Evolutionary conservation across 2,329 filamentous ascomycete species (phyloP).

Genomic region (Cyclaneusma minus): DNA sequence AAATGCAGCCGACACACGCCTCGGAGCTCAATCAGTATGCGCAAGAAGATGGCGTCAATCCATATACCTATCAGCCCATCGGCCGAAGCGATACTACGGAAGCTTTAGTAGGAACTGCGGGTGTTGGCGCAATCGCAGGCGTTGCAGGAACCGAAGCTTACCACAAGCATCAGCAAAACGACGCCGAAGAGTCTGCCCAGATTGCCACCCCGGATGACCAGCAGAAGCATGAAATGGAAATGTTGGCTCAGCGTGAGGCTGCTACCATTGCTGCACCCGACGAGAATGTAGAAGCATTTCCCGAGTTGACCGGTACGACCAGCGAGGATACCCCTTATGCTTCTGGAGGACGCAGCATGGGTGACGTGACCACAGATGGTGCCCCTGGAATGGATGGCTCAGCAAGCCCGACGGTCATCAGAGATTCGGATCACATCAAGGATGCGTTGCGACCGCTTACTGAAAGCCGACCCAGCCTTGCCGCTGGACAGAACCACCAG

Average conservation of each 20-base stretch:
- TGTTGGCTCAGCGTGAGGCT: too few species aligned
- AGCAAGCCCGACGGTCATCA: too few species aligned
- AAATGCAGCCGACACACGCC: conserved; percentile 31
- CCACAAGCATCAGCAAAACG: conserved; percentile 4
- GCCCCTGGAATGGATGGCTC: background rate
- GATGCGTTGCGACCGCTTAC: too few species aligned
- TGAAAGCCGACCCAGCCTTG: conserved; percentile 9
- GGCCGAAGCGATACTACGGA: conserved; percentile 1
- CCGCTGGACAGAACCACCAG: conserved; percentile 11
- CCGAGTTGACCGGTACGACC: background rate
- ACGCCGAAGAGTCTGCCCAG: conserved; percentile 10
- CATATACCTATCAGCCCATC: conserved; percentile 27
- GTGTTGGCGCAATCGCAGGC: conserved; percentile 9
- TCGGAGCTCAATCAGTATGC: conserved; percentile 33
- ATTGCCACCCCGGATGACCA: conserved; percentile 15
- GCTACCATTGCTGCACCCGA: conserved; percentile 2
- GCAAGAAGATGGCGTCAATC: conserved; percentile 38
- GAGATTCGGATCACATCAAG: too few species aligned
- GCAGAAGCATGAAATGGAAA: too few species aligned
- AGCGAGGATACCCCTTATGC: background rate
- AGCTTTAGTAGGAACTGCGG: conserved; percentile 5
- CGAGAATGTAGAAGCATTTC: conserved; percentile 9
- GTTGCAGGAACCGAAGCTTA: conserved; percentile 9
- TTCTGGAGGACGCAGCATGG: conserved; percentile 7
- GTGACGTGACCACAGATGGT: conserved; percentile 5